A percentile compares a stretch with the other conserved stretches of the same genome.
Evolutionary conservation across 257 asterid species (phyloP).

Genomic region (Henckelia pumila): DNA sequence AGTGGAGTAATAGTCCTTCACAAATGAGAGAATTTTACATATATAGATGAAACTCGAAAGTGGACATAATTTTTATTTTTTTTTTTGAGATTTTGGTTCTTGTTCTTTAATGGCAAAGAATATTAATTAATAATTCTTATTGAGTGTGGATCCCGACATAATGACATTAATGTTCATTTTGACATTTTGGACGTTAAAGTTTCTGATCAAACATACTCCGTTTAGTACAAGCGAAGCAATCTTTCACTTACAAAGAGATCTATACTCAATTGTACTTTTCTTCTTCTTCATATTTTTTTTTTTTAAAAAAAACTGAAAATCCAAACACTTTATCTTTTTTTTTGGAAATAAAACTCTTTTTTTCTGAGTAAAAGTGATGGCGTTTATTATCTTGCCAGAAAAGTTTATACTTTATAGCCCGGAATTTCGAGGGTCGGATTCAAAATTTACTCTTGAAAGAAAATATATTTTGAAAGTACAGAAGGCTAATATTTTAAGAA

Average conservation of each 20-base stretch:
- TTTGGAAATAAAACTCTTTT: too few relatives aligned
- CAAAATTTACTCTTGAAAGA: not conserved
- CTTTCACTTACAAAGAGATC: not conserved
- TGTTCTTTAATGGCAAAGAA: not conserved
- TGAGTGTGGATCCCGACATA: not conserved
- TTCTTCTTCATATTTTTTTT: too few relatives aligned
- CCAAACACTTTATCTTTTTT: too few relatives aligned
- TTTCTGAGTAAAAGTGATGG: not conserved
- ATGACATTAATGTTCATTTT: not conserved
- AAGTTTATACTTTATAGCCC: not conserved
- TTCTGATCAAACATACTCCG: not conserved
- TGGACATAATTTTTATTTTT: too few relatives aligned
- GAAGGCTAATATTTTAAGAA: not conserved
- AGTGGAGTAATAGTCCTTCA: too few relatives aligned
- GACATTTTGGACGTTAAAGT: slow-evolving; percentile 1
- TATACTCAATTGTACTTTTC: too few relatives aligned
- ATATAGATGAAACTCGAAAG: too few relatives aligned
- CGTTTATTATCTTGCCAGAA: not conserved
- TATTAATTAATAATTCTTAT: not conserved
- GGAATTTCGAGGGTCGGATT: not conserved
- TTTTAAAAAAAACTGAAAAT: too few relatives aligned
- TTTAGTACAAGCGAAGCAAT: not conserved
- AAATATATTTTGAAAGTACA: not conserved
- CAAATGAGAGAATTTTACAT: too few relatives aligned
- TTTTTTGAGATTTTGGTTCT: not conserved